Base-by-base conservation (phyloP, 805 yeast genomes). In the Yamadazyma phyllophila region DNA sequence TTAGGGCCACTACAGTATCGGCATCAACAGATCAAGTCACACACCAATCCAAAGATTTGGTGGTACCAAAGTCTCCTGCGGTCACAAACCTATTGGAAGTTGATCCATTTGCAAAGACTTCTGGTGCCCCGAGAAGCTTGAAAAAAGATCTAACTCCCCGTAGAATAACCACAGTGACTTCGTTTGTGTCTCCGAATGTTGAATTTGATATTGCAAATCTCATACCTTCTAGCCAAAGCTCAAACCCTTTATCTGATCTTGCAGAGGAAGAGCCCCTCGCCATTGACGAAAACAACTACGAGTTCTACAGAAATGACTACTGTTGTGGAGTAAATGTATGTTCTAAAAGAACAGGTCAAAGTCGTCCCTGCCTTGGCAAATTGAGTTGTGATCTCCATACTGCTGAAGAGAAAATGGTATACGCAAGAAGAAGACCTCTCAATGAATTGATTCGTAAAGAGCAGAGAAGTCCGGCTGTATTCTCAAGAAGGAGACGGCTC, bases 301-400 rank as follows among this genome's bases (percentile, higher is more conserved):
- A 44, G 1, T 10, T 16, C 16, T 40, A 35, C 24, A 49, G 40
- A 34, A 30, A 45, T 34, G 56, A 52, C 32, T 54, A 46, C 26
- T 44, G 44, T 13, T 54, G 58, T 43, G 51, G 53, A 3, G 58
- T 52, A 15, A 20, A 27, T 15, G 41, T 36, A n/a, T 17, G 32
- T 14, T 16, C 14, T 4, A 20, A 37, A 6, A 15, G 12, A 9
- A 12, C 11, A 14, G 12, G 20, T 13, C 10, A 10, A n/a, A 26
- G 20, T 9, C 6, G 12, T 7, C 45, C 33, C 12, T 45, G 48
- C 30, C 7, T 30, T 13, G 36, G 41, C 12, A 30, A 24, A 14
- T 32, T 45, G 9, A 17, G 11, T 13, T 45, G 48, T 29, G 7
- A 13, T 14, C 8, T 41, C 16, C 48, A 45, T 26, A 8, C 20